phyloP scores from a whole-genome alignment of 495 filamentous ascomycete species.

The Pseudevernia furfuracea region DNA sequence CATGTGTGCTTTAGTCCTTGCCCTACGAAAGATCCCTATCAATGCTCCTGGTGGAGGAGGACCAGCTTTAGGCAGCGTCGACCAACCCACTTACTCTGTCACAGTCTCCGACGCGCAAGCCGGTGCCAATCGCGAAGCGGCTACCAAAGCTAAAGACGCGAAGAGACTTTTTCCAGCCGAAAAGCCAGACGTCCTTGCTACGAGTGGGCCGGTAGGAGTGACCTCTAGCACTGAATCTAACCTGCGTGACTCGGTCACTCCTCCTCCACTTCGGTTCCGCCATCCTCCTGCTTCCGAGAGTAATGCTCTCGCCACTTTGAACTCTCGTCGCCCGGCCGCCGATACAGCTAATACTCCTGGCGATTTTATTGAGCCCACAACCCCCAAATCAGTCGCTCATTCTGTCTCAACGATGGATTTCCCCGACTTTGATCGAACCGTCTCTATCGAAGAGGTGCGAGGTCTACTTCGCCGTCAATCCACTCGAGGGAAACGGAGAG shows the following conservation, averaged over 20 bases:
- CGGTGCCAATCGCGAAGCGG: constrained; percentile 49
- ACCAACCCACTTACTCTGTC: constrained; percentile 70
- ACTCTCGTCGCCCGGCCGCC: constrained; percentile 36
- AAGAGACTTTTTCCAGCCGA: constrained; percentile 51
- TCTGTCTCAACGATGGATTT: constrained; percentile 11
- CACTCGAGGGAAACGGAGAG: constrained; percentile 34
- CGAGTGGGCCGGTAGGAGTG: constrained; percentile 23
- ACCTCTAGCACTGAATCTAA: constrained; percentile 36
- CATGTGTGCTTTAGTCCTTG: constrained; percentile 86
- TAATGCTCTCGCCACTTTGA: constrained; percentile 38
- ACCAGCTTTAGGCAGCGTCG: constrained; percentile 56
- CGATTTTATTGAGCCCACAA: constrained; percentile 17
- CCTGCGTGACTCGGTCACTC: constrained; percentile 24
- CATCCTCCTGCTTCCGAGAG: constrained; percentile 35
- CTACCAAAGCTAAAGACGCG: constrained; percentile 52
- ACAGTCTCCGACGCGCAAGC: constrained; percentile 58
- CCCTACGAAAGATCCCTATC: constrained; percentile 80
- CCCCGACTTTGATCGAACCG: constrained; percentile 24
- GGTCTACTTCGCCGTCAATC: constrained; percentile 33
- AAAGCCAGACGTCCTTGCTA: constrained; percentile 27
- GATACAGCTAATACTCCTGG: constrained; percentile 33
- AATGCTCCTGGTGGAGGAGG: constrained; percentile 68
- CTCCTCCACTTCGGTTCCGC: constrained; percentile 32
- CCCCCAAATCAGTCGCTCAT: constrained; percentile 18
- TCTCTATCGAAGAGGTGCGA: constrained; percentile 33